Base-by-base conservation (phyloP, 177 flowering plant genomes). In the Vitis hybrid region DNA sequence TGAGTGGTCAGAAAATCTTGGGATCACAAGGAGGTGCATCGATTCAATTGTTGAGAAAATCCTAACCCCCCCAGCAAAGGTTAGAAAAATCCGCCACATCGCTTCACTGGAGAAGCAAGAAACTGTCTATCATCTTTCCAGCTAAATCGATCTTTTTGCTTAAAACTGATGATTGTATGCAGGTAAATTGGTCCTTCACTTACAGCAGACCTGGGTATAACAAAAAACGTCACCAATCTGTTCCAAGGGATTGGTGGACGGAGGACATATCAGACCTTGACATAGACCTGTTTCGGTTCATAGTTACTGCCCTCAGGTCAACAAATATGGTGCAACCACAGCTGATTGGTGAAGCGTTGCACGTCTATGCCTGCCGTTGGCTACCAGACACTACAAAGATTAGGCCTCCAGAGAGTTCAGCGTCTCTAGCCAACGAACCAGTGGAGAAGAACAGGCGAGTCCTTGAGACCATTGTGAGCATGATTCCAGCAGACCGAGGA, bases 221-320 rank as follows among this genome's bases (percentile, higher is more conserved):
- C 13, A 76, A 76, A 44, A 89, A 84, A 66, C 81, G 74, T 9
- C 88, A 84, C 73, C 83, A 84, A 14, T 77, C 87, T 11, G 87
- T 82, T 19, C 98, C 98, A 10, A 90, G 77, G 70, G 98, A 94
- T 71, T 95, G 98, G 99, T 95, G 99, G 98, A 91, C 97, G 1
- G 98, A 95, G 70, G 99, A 95, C 73, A 72, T 95, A 66, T 78
- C 97, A 2, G 79, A 81, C 56, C 90, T 95, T 3, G 90, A 87
- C 73, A 79, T 87, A 47, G 92, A 90, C 65, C 75, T 90, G 14
- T 95, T 91, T 75, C 82, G 90, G 15, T 80, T 82, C 58, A 74
- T 91, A 33, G 67, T 90, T 55, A 71, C 83, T 0, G 81, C 92
- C 0, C 17, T 87, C 28, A 77, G 77, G 64, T 86, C 97, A 47